Conservation (phyloP, 1,284 basidiomycete species). For the Somion occarium region DNA sequence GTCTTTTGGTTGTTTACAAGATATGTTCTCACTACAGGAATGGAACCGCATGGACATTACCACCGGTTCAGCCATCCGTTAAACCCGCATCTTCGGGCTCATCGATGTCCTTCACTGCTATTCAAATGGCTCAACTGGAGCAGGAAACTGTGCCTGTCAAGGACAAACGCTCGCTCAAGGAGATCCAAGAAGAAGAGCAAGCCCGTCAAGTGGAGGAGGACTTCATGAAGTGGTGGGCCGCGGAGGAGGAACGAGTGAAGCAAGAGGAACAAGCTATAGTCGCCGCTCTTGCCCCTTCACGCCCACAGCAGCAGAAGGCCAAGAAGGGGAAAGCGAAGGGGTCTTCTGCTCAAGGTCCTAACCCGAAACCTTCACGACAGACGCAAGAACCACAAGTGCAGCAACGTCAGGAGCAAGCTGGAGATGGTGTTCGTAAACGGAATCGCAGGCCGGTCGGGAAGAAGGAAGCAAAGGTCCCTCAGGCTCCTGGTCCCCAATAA, state of each 20-base stretch:
- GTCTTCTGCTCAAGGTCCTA: background rate
- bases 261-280: conserved; percentile 26
- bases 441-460: background rate
- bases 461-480: background rate
- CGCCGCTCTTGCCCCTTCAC: background rate
- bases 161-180: conserved; percentile 61
- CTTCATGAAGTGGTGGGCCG: conserved; percentile 84
- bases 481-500: background rate
- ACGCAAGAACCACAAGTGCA: background rate
- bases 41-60: conserved; percentile 49
- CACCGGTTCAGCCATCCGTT: conserved; percentile 41
- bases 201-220: conserved; percentile 63
- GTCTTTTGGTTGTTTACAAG: background rate
- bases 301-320: background rate
- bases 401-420: background rate
- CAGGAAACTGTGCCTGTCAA: conserved; percentile 38
- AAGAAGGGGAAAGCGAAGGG: background rate
- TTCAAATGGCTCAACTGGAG: conserved; percentile 74
- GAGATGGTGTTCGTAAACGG: background rate
- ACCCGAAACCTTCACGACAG: background rate
- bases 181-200: conserved; percentile 84
- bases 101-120: conserved; percentile 71
- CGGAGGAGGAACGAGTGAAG: conserved; percentile 68
- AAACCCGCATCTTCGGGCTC: conserved; percentile 28
- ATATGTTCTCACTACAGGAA: conserved; percentile 24